Conservation (phyloP, 306 rosid species). For the Lathyrus sativus region DNA sequence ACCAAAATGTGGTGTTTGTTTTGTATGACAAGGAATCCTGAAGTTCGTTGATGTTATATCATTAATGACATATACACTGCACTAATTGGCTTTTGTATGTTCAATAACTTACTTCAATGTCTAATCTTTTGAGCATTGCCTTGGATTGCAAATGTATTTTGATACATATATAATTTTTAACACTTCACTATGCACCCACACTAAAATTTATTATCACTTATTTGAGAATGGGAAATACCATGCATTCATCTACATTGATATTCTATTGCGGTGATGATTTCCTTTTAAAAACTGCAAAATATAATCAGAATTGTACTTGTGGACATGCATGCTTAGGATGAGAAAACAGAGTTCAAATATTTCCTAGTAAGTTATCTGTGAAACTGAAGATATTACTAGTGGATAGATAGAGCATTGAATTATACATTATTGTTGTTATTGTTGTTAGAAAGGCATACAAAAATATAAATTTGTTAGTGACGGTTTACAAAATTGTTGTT, state of each 20-base stretch:
- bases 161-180: neutral
- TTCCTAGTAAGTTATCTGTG: constrained; percentile 24
- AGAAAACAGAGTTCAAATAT: constrained; percentile 12
- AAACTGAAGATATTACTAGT: constrained; percentile 14
- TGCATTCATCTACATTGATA: constrained; percentile 4
- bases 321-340: neutral
- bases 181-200: constrained; percentile 8
- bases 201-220: neutral
- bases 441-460: constrained; percentile 8
- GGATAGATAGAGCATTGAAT: constrained; percentile 1
- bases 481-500: too few relatives aligned
- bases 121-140: constrained; percentile 18
- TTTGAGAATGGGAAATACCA: constrained; percentile 12
- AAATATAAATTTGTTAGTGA: constrained; percentile 1
- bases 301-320: neutral
- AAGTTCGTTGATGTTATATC: constrained; percentile 5
- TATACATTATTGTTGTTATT: neutral
- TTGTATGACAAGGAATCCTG: constrained; percentile 21
- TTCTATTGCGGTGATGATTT: constrained; percentile 15
- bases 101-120: constrained; percentile 18
- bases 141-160: constrained; percentile 1
- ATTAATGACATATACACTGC: constrained; percentile 11
- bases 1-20: constrained; percentile 14
- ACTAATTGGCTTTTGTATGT: constrained; percentile 9
- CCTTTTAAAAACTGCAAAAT: constrained; percentile 7